Evolutionary conservation across 2,329 filamentous ascomycete species (phyloP).

Genomic region (Aspergillus texensis): DNA sequence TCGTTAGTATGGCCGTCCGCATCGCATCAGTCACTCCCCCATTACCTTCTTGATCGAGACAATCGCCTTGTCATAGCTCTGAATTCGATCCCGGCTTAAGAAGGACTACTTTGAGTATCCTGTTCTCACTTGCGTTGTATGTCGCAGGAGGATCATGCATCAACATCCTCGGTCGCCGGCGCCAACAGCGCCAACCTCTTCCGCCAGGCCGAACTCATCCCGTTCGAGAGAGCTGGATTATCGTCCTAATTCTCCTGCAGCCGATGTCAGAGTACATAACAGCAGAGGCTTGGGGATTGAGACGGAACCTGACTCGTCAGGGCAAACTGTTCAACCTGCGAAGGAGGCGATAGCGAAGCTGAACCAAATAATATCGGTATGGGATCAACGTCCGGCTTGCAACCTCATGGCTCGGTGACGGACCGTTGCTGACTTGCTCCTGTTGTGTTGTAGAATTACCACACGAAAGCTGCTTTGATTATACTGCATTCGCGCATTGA

Average conservation of each 20-base stretch:
- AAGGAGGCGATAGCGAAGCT: conserved; percentile 75
- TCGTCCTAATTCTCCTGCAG: conserved; percentile 56
- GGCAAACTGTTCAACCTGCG: conserved; percentile 54
- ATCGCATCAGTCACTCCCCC: conserved; percentile 31
- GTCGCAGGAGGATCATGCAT: conserved; percentile 68
- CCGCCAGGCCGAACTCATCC: conserved; percentile 70
- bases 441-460: conserved; percentile 71
- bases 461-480: conserved; percentile 81
- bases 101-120: background rate
- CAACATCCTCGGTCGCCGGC: conserved; percentile 80
- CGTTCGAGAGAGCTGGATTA: conserved; percentile 69
- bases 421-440: conserved; percentile 26
- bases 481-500: conserved; percentile 80
- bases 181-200: conserved; percentile 71
- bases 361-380: conserved; percentile 90
- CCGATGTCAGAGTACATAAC: conserved; percentile 53
- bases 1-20: conserved; percentile 45
- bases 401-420: background rate
- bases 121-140: background rate
- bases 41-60: conserved; percentile 39
- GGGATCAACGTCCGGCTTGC: conserved; percentile 18
- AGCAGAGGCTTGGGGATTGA: conserved; percentile 56
- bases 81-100: conserved; percentile 11
- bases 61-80: conserved; percentile 12
- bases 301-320: conserved; percentile 48